Conservation (phyloP, 2,329 filamentous ascomycete genomes). For the Talaromyces sp. region DNA sequence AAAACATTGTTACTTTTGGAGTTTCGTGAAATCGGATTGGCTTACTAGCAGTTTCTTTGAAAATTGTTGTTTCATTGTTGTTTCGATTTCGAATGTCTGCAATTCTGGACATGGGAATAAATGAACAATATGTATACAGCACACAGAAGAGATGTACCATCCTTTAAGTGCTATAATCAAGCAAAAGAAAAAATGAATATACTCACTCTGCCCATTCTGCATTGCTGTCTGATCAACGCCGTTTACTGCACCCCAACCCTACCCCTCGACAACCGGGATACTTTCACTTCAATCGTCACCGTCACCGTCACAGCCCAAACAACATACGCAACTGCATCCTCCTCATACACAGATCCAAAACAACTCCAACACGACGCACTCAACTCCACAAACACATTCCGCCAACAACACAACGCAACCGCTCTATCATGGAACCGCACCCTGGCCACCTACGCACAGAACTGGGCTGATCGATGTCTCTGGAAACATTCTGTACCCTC, state of each 20-base stretch:
- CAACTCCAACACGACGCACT: conserved; percentile 2
- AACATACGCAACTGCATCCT: background rate
- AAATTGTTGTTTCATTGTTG: background rate
- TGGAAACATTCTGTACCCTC: conserved; percentile 9
- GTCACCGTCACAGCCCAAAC: conserved; percentile 7
- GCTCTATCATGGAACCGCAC: conserved; percentile 60
- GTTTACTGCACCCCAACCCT: background rate
- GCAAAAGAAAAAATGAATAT: background rate
- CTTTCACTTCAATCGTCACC: background rate
- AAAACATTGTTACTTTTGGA: background rate
- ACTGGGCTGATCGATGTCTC: conserved; percentile 58
- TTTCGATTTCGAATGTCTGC: background rate
- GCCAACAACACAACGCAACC: conserved; percentile 68
- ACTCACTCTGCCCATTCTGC: background rate
- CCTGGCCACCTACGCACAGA: conserved; percentile 59
- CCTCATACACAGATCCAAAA: conserved; percentile 6
- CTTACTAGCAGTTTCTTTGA: background rate
- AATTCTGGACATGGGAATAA: background rate
- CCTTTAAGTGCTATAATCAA: background rate
- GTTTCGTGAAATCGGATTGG: background rate
- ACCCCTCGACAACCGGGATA: background rate
- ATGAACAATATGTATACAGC: background rate
- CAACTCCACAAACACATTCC: conserved; percentile 41
- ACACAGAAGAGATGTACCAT: background rate
- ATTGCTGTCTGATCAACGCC: background rate